Evolutionary conservation across 768 basidiomycete genomes (phyloP), one percentile per base, ranked within the genome.

Genomic region (Trametes cinnabarina): DNA sequence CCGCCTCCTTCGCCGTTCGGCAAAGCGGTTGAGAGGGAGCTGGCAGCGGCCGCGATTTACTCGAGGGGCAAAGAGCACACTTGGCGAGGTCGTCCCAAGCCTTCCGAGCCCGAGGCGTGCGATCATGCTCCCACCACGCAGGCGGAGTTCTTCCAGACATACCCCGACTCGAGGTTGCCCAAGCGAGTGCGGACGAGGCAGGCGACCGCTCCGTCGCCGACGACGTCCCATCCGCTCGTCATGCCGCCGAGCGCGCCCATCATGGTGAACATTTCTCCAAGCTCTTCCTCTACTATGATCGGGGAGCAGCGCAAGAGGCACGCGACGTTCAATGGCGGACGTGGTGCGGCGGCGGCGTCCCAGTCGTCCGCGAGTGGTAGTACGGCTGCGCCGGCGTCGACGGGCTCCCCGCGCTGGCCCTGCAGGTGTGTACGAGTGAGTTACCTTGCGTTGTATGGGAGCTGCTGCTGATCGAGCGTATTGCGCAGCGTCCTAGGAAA

Each of bases 251-350:
- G 32, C 2, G 20, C 6, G 19, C 30, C 22, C 2, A 32, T 26
- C 14, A 22, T 11, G 19, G 41, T 25, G n/a, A 28, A 28, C 11
- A 15, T 26, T 9, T 25, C 5, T n/a, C n/a, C n/a, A n/a, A n/a
- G 23, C 11, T 3, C 9, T 7, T 15, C 11, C 15, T 4, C 14
- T 46, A 22, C 7, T 9, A 17, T 14, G 25, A 9, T 23, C 19
- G 35, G 35, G 12, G 46, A 25, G 7, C 32, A 54, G 17, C 52
- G 23, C 20, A 47, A 28, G 46, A 37, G 54, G 26, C 54, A 55
- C 35, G 54, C 54, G 10, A 55, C 54, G 35, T 55, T 55, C 54
- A n/a, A n/a, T n/a, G n/a, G n/a, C n/a, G n/a, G n/a, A n/a, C n/a
- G n/a, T n/a, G n/a, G n/a, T n/a, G n/a, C n/a, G n/a, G n/a, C n/a